phyloP scores from a whole-genome alignment of 2,329 filamentous ascomycete species.

The Colletotrichum sp. region DNA sequence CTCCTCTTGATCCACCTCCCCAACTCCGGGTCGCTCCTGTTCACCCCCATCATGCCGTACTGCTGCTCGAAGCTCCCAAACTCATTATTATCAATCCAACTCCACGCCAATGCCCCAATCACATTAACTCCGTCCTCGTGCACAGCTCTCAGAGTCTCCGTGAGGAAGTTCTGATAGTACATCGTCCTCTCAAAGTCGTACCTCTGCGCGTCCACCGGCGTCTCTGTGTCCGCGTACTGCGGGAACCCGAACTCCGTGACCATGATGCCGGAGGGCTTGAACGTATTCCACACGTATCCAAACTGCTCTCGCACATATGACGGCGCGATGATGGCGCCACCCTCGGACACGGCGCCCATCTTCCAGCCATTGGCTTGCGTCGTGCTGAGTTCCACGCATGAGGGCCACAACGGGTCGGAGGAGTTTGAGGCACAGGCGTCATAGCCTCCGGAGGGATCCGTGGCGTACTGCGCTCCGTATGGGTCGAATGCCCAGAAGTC shows the following conservation, averaged over 20 bases:
- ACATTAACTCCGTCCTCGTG: constrained; percentile 61
- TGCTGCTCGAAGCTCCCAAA: constrained; percentile 60
- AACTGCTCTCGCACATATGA: constrained; percentile 61
- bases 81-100: constrained; percentile 58
- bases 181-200: constrained; percentile 57
- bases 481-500: constrained; percentile 64
- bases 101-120: constrained; percentile 60
- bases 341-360: constrained; percentile 60
- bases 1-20: constrained; percentile 60
- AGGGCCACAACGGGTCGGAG: constrained; percentile 45
- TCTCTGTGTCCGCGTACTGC: constrained; percentile 50
- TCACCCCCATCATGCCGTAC: constrained; percentile 63
- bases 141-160: constrained; percentile 59
- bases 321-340: constrained; percentile 64
- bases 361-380: constrained; percentile 58
- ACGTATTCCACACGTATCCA: constrained; percentile 65
- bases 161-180: constrained; percentile 61
- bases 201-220: constrained; percentile 46
- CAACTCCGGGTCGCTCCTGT: constrained; percentile 49
- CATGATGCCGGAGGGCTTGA: constrained; percentile 46
- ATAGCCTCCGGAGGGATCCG: constrained; percentile 49
- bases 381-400: constrained; percentile 55
- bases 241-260: constrained; percentile 65
- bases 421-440: constrained; percentile 50
- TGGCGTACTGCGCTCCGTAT: constrained; percentile 56